phyloP scores from a whole-genome alignment of 2,329 filamentous ascomycete genomes.

The Fusarium begoniae region DNA sequence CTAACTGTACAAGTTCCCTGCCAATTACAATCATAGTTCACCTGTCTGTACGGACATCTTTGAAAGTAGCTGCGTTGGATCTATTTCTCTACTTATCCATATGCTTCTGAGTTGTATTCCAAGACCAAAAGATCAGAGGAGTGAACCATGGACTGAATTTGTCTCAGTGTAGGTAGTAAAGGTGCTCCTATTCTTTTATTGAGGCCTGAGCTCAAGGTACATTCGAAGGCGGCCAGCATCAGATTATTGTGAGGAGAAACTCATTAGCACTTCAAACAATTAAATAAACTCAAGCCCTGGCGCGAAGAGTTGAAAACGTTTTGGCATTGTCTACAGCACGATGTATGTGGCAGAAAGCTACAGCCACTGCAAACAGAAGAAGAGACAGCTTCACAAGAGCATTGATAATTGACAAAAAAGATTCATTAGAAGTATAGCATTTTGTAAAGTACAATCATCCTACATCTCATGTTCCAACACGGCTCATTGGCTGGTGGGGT shows the following conservation, averaged over 20 bases:
- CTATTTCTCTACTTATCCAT: neutral
- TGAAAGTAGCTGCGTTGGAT: neutral
- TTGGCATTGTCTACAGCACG: neutral
- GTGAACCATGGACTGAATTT: neutral
- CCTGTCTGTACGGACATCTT: neutral
- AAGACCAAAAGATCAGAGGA: neutral
- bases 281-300: neutral
- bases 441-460: neutral
- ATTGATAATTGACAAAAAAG: neutral
- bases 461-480: neutral
- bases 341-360: neutral
- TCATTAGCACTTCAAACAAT: neutral
- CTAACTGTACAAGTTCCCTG: no score
- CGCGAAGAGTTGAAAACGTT: neutral
- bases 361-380: no score
- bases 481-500: conserved; percentile 10
- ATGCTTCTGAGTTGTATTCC: neutral
- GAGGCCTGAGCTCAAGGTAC: no score
- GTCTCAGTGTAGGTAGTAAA: no score
- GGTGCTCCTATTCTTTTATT: no score
- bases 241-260: neutral
- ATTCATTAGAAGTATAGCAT: neutral
- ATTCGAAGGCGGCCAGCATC: neutral
- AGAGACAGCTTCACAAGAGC: neutral
- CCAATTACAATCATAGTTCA: neutral